Conservation (phyloP, 768 basidiomycete species). For the Termitomyces sp. region DNA sequence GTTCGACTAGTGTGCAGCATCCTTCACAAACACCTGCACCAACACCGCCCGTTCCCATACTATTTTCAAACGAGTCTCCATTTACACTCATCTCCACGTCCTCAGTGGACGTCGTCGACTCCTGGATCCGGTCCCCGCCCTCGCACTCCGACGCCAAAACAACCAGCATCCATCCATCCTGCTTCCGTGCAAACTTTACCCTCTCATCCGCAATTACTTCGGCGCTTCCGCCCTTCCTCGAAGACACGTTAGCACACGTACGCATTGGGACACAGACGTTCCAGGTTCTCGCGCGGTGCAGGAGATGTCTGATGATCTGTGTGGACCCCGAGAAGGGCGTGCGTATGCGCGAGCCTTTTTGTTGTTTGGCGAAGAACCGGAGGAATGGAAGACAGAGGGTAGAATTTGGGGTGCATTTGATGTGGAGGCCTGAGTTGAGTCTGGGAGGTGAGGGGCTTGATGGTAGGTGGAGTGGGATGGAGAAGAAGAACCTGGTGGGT, state of each 20-base stretch:
- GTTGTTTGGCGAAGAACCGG: conserved; percentile 8
- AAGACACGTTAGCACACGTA: conserved; percentile 7
- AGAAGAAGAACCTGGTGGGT: background rate
- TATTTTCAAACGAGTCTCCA: conserved; percentile 13
- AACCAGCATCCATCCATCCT: conserved; percentile 4
- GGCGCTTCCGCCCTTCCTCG: conserved; percentile 4
- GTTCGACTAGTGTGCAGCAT: background rate
- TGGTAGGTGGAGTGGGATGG: background rate
- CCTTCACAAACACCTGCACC: background rate
- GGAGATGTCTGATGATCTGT: conserved; percentile 12
- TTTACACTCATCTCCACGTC: conserved; percentile 12
- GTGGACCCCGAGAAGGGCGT: conserved; percentile 9
- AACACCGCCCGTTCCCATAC: background rate
- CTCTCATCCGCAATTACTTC: background rate
- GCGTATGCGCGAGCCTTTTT: conserved; percentile 10
- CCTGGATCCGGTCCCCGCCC: conserved; percentile 7
- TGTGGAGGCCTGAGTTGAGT: conserved; percentile 8
- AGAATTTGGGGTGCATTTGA: conserved; percentile 13
- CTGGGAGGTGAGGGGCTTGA: background rate
- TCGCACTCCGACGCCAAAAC: background rate
- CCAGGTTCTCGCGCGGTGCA: conserved; percentile 9
- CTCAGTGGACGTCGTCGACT: conserved; percentile 5
- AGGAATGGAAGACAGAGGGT: conserved; percentile 10
- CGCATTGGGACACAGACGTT: conserved; percentile 9
- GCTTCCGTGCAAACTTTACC: conserved; percentile 12